phyloP scores from a whole-genome alignment of 768 basidiomycete species.

The Tricholomella constricta region DNA sequence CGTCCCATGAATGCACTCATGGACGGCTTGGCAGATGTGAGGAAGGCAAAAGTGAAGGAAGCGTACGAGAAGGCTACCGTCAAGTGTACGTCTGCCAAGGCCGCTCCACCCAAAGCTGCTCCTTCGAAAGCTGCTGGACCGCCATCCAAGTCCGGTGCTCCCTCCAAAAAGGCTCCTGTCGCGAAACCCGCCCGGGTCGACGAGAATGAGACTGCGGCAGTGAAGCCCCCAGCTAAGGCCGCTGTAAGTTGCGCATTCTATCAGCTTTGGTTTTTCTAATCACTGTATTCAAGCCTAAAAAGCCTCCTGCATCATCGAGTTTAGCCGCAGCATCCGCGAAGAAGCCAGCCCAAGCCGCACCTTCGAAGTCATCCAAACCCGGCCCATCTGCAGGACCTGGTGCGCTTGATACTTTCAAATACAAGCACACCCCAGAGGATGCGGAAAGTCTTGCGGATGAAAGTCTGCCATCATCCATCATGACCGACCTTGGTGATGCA shows the following conservation, averaged over 20 bases:
- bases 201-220: conserved; percentile 13
- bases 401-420: conserved; percentile 84
- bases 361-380: conserved; percentile 47
- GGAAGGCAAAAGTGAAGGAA: conserved; percentile 93
- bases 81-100: conserved; percentile 74
- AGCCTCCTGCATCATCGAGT: conserved; percentile 38
- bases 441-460: conserved; percentile 80
- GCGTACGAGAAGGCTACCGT: conserved; percentile 91
- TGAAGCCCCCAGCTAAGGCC: conserved; percentile 49
- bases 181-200: conserved; percentile 5
- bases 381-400: conserved; percentile 50
- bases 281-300: conserved; percentile 48
- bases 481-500: conserved; percentile 75
- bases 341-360: conserved; percentile 43
- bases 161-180: neutral
- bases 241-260: conserved; percentile 32
- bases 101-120: conserved; percentile 50
- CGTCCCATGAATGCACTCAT: conserved; percentile 84
- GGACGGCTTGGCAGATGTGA: conserved; percentile 82
- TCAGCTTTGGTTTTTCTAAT: conserved; percentile 3
- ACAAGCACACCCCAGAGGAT: conserved; percentile 88
- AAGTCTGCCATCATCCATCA: conserved; percentile 67
- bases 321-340: conserved; percentile 41
- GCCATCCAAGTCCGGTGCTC: conserved; percentile 29
- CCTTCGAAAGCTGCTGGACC: conserved; percentile 39